Base-by-base conservation (phyloP, 2,329 filamentous ascomycete genomes). In the Colletotrichum sp. region DNA sequence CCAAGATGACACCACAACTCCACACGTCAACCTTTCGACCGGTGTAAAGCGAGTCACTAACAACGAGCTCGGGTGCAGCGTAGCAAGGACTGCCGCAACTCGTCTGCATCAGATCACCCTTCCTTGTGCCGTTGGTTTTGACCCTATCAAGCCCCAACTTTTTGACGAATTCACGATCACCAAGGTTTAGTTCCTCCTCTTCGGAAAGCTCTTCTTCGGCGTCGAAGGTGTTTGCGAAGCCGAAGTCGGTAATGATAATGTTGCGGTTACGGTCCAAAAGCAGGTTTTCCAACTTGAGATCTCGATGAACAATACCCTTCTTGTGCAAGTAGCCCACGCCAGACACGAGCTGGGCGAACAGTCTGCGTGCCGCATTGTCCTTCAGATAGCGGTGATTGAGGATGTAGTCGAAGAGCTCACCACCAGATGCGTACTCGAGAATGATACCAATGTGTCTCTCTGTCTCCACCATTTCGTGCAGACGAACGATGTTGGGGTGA, bases 181-280 rank as follows among this genome's bases (percentile, higher is more conserved):
- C 91, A 26, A 99, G 88, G 78, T 96, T 95, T 81, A 95, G 92
- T 85, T 99, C 97, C 79, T 98, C 94, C 75, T 98, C 96, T 76
- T 98, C 95, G 6, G 92, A 92, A 52, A 99, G 90, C 83, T 98
- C 96, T 82, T 99, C 97, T 44, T 89, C 87, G 1, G 97, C 92
- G 82, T 98, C 95, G 82, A 99, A 99, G 1, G 96, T 99, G 85
- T 99, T 99, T 80, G 97, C 97, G 84, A 99, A 99, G 22, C 97
- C 97, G 85, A 99, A 99, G 86, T 99, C 97, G 18, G 97, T 99
- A 83, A 99, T 99, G 86, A 99, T 99, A 82, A 99, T 99, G 88
- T 99, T 99, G 78, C 96, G 94, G 83, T 99, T 98, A 78, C 96
- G 94, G 85, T 99, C 97, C 68, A 99, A 90, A 48, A 99, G 90